These are phyloP conservation scores for Oemleria cerasiformis DNA, from an alignment of 306 rosid genomes.

Conservation along the genomic window DNA sequence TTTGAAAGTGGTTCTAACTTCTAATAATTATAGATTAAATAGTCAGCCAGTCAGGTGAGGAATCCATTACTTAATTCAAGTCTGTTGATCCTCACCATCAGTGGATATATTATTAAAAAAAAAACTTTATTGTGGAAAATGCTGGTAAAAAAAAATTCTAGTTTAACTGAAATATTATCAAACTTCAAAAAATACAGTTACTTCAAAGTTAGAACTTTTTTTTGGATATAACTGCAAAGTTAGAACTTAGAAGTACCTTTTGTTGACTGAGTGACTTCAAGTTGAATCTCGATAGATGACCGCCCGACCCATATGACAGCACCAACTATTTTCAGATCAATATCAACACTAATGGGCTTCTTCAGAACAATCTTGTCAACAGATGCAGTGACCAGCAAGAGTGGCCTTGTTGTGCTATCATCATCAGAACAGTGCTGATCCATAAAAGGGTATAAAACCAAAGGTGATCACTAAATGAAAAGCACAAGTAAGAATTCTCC, in stretches of 20 bases:
- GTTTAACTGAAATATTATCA: not conserved
- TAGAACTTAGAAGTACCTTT: constrained; percentile 41
- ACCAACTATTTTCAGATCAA: constrained; percentile 80
- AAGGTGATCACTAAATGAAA: not conserved
- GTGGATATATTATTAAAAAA: not conserved
- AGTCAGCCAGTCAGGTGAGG: too few species aligned
- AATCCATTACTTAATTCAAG: too few species aligned
- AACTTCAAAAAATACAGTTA: constrained; percentile 14
- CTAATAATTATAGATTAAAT: too few species aligned
- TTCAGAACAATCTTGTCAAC: constrained; percentile 88
- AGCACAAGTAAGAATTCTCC: not conserved
- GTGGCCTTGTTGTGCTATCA: constrained; percentile 81
- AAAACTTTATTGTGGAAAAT: not conserved
- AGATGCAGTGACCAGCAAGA: constrained; percentile 83
- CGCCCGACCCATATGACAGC: constrained; percentile 92
- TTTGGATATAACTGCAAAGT: too few species aligned
- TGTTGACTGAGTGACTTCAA: constrained; percentile 62
- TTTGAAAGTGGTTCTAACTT: not conserved
- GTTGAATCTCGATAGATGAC: constrained; percentile 88
- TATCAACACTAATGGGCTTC: constrained; percentile 79
- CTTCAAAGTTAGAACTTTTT: not conserved
- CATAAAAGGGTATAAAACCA: constrained; percentile 18
- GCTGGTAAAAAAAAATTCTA: not conserved
- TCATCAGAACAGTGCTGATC: constrained; percentile 83
- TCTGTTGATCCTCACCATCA: not conserved